phyloP scores from a whole-genome alignment of 257 asterid genomes.

The Solanum boliviense region DNA sequence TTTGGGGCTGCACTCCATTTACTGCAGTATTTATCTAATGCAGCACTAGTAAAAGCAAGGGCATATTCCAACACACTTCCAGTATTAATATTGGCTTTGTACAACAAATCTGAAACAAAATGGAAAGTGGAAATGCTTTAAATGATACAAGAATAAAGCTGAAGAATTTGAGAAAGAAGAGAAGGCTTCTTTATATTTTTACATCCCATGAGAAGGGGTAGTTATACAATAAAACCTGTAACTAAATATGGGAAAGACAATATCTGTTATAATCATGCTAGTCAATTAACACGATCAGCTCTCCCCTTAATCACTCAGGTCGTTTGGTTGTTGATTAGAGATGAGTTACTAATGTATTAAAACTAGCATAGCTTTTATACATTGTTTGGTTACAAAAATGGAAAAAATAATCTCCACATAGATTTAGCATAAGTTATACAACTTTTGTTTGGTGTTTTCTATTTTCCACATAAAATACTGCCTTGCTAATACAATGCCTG shows the following conservation, averaged over 20 bases:
- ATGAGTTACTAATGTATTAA: background rate
- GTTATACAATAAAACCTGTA: background rate
- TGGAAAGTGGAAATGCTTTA: background rate
- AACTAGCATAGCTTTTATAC: background rate
- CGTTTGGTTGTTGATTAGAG: background rate
- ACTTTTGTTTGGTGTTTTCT: background rate
- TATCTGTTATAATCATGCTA: background rate
- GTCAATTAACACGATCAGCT: background rate
- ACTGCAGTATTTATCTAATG: conserved; percentile 83
- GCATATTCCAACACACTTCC: conserved; percentile 98
- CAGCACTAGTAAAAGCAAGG: conserved; percentile 96
- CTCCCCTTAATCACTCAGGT: background rate
- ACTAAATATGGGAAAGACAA: background rate
- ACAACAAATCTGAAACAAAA: conserved; percentile 61
- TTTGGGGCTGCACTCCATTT: conserved; percentile 91
- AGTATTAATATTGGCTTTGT: conserved; percentile 79
- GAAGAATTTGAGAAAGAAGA: background rate
- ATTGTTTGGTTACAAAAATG: background rate
- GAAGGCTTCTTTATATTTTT: background rate
- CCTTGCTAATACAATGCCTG: background rate
- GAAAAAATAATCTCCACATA: background rate
- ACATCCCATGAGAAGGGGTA: background rate
- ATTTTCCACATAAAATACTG: background rate
- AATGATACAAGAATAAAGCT: background rate
- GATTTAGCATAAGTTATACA: background rate